These are phyloP conservation scores for Hymenoscyphus fructigenus DNA, from an alignment of 2,329 filamentous ascomycete genomes.

Conservation along the genomic window DNA sequence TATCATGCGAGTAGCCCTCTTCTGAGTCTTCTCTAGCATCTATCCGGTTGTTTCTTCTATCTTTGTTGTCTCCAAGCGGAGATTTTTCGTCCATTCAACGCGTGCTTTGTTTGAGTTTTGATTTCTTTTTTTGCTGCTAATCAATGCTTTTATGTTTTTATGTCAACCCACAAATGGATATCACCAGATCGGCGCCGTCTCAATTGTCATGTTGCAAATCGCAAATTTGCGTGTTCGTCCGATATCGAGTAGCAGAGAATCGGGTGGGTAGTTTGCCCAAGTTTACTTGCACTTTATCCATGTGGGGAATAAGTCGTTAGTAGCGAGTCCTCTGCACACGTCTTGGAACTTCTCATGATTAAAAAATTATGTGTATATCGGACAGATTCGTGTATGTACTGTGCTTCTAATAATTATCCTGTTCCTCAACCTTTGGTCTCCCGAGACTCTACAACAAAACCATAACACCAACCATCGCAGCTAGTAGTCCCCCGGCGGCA, in stretches of 20 bases:
- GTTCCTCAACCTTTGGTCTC: not conserved
- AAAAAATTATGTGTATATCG: not conserved
- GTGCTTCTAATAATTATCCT: not conserved
- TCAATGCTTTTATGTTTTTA: not conserved
- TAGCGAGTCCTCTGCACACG: no score
- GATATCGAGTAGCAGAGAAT: not conserved
- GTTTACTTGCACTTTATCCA: no score
- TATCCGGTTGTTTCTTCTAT: no score
- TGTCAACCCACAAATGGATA: not conserved
- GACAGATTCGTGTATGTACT: not conserved
- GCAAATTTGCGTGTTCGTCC: not conserved
- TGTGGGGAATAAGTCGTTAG: not conserved
- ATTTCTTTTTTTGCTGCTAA: not conserved
- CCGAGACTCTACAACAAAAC: not conserved
- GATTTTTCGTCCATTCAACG: not conserved
- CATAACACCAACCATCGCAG: not conserved
- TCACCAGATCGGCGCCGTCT: not conserved
- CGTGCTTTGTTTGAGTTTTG: not conserved
- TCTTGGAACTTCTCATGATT: not conserved
- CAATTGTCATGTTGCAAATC: constrained; percentile 1
- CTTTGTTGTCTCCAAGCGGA: not conserved
- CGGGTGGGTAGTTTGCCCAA: not conserved
- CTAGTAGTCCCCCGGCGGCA: not conserved
- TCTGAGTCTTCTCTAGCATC: no score
- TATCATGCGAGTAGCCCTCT: not conserved